Evolutionary conservation across 2,329 filamentous ascomycete species (phyloP).

Genomic region (Periglandula ipomoeae): DNA sequence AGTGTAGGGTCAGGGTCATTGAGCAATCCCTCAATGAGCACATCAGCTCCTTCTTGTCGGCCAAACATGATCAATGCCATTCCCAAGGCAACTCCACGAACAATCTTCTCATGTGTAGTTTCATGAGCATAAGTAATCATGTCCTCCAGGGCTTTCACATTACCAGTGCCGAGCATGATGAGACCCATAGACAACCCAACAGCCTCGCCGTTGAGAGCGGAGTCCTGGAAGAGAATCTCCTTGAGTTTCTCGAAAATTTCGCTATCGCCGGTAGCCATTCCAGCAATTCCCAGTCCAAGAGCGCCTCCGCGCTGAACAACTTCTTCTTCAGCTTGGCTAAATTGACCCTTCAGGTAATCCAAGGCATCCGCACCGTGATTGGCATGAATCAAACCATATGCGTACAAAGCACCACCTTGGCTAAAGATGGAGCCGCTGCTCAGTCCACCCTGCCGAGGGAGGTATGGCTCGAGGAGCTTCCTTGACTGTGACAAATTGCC

Average conservation of each 20-base stretch:
- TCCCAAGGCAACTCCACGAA: conserved; percentile 86
- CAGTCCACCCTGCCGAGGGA: conserved; percentile 68
- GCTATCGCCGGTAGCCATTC: conserved; percentile 90
- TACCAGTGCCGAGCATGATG: conserved; percentile 97
- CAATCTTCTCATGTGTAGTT: conserved; percentile 97
- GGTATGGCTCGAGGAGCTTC: conserved; percentile 88
- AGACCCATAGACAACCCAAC: conserved; percentile 94
- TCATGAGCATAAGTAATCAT: conserved; percentile 98
- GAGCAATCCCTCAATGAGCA: conserved; percentile 85
- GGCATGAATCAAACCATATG: conserved; percentile 90
- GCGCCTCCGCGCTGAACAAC: conserved; percentile 96
- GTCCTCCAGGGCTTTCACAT: conserved; percentile 83
- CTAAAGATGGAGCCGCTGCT: conserved; percentile 84
- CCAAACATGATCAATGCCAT: conserved; percentile 99
- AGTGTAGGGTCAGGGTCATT: conserved; percentile 90
- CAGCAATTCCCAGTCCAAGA: conserved; percentile 88
- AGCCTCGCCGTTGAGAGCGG: conserved; percentile 91
- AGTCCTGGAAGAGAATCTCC: conserved; percentile 82
- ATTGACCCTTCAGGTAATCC: conserved; percentile 68
- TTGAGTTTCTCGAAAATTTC: conserved; percentile 88
- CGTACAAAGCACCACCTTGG: conserved; percentile 91
- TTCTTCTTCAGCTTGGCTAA: conserved; percentile 71
- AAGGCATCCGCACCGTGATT: conserved; percentile 92
- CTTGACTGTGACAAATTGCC: conserved; percentile 90
- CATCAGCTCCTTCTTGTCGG: conserved; percentile 87